These are phyloP conservation scores for Neofusicoccum laricinum DNA, from an alignment of 2,329 filamentous ascomycete genomes.

Conservation along the genomic window DNA sequence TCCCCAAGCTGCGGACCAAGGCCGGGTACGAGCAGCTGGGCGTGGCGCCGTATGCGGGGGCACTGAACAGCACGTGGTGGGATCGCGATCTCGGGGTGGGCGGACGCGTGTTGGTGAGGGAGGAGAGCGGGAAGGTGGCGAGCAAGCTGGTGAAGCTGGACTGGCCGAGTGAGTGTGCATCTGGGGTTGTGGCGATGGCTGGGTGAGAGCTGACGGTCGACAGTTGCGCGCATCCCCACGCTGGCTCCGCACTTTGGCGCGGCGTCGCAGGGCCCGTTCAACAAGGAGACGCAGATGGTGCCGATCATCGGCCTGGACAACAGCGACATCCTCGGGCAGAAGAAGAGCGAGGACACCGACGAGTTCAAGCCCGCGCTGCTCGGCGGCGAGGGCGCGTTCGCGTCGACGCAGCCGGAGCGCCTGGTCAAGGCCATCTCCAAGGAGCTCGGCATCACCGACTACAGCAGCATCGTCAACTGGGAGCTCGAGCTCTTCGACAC, in stretches of 20 bases:
- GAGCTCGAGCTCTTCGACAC: conserved; percentile 93
- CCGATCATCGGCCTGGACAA: conserved; percentile 89
- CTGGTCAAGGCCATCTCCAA: conserved; percentile 79
- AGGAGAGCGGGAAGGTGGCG: conserved; percentile 71
- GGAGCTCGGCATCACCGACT: conserved; percentile 71
- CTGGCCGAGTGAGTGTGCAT: conserved; percentile 65
- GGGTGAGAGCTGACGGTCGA: conserved; percentile 17
- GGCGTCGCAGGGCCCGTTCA: conserved; percentile 63
- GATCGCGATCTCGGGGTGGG: conserved; percentile 90
- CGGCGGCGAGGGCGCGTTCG: conserved; percentile 69
- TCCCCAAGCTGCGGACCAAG: conserved; percentile 78
- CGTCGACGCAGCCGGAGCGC: conserved; percentile 77
- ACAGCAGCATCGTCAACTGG: conserved; percentile 84
- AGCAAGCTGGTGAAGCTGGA: conserved; percentile 84
- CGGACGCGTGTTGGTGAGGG: conserved; percentile 80
- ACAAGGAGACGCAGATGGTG: conserved; percentile 89
- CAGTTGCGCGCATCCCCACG: conserved; percentile 81
- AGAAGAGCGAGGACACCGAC: conserved; percentile 26
- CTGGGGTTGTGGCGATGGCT: not conserved
- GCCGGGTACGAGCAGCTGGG: conserved; percentile 86
- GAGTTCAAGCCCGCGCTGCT: conserved; percentile 44
- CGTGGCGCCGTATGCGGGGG: conserved; percentile 90
- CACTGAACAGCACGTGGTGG: conserved; percentile 90
- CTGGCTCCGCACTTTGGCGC: conserved; percentile 92
- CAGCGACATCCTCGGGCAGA: conserved; percentile 48